Percentiles rank a stretch among this genome's conserved stretches.
phyloP scores from a whole-genome alignment of 495 filamentous ascomycete genomes.

The Echria macrotheca region DNA sequence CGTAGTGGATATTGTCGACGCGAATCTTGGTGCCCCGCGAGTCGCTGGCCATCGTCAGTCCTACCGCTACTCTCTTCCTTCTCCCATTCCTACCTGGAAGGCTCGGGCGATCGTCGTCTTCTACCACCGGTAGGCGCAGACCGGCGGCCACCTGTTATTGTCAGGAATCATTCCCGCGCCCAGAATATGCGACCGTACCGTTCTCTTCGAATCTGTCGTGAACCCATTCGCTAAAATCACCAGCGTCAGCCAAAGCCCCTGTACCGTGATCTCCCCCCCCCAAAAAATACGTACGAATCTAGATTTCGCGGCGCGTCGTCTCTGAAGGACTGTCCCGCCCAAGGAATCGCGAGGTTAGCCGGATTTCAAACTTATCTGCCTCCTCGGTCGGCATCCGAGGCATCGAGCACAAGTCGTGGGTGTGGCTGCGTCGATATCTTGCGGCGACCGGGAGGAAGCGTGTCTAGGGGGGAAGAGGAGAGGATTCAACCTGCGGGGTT shows the following conservation, averaged over 20 bases:
- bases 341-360: conserved; percentile 30
- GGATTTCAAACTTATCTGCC: conserved; percentile 21
- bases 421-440: conserved; percentile 26
- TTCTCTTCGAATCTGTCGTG: conserved; percentile 79
- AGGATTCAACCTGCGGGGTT: conserved; percentile 38
- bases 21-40: conserved; percentile 63
- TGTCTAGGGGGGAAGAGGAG: conserved; percentile 20
- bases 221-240: conserved; percentile 69
- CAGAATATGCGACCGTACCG: conserved; percentile 27
- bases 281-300: conserved; percentile 42
- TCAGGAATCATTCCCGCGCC: conserved; percentile 21
- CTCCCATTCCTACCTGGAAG: conserved; percentile 47
- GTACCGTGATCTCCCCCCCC: not conserved
- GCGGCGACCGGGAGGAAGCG: conserved; percentile 21
- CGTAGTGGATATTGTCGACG: conserved; percentile 91
- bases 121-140: conserved; percentile 30
- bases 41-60: conserved; percentile 40
- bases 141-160: conserved; percentile 21
- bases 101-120: conserved; percentile 44
- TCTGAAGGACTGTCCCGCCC: conserved; percentile 40
- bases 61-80: no score
- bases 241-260: conserved; percentile 11
- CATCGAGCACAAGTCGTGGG: conserved; percentile 26
- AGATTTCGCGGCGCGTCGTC: conserved; percentile 46
- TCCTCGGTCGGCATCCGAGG: conserved; percentile 27